Base-by-base conservation (phyloP, 768 basidiomycete genomes). In the Leucogyrophana mollusca region DNA sequence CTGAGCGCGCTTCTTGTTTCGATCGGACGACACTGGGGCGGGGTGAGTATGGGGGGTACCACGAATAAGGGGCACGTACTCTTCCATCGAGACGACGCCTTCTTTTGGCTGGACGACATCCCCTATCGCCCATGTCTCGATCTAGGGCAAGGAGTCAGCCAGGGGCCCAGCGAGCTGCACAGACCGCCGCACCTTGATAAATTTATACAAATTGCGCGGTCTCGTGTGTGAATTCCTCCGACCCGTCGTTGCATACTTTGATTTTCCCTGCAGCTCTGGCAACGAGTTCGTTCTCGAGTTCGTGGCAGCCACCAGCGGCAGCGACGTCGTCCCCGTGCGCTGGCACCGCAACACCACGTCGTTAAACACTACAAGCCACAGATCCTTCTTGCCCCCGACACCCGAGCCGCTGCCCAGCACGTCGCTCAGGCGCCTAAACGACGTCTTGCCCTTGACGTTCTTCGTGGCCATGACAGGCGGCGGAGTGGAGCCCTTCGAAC, bases 331-430 rank as follows among this genome's bases (percentile, higher is more conserved):
- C 9, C 96, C 95, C 2, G 85, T 88, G 44, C 90, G 78, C 57
- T 94, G 90, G 63, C 94, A 98, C 37, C 93, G 80, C 30, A 99
- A 68, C 4, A 93, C 86, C 37, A 99, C 95, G 59, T 99, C 96
- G 46, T 94, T 94, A 73, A 99, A 97, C 11, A 85, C 82, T 2
- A 99, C 90, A 45, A 94, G 76, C 96, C 96, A 99, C 35, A 93
- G 60, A 56, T 99, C 95, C 59, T 86, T 85, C 72, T 87, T 90
- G 24, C 86, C 57, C 60, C 85, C 73, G 22, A 79, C 46, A n/a
- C 74, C 74, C 34, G 73, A 72, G 10, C 76, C 66, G 0, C 77
- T 66, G 46, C 83, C 74, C 27, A 96, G 73, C n/a, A 93, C 90
- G 57, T 96, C 94, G 60, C 88, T 93, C 39, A 97, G 68, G 5